Evolutionary conservation across 495 filamentous ascomycete species (phyloP).

Genomic region (Filosporella fistucella): DNA sequence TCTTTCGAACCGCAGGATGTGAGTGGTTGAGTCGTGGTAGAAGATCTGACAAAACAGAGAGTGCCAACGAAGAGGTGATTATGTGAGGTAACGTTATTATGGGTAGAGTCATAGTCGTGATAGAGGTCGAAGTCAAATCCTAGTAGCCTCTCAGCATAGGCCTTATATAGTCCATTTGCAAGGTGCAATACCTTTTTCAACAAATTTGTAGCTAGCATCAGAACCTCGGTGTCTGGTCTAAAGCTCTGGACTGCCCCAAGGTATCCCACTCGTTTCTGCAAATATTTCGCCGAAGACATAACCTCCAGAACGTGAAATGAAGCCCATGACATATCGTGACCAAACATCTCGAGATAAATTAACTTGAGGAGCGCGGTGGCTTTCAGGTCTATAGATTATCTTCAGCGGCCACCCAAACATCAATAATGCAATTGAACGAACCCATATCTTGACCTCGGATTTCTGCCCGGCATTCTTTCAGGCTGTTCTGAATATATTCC

Average conservation of each 20-base stretch:
- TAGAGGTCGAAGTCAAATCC: slow-evolving; percentile 75
- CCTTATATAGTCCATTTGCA: not conserved
- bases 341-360: slow-evolving; percentile 97
- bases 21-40: slow-evolving; percentile 83
- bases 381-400: slow-evolving; percentile 68
- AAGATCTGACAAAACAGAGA: slow-evolving; percentile 81
- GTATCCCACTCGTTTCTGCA: slow-evolving; percentile 93
- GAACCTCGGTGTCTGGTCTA: slow-evolving; percentile 87
- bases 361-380: slow-evolving; percentile 92
- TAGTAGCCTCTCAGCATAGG: slow-evolving; percentile 29
- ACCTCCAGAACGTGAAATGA: slow-evolving; percentile 97
- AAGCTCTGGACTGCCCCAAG: slow-evolving; percentile 97
- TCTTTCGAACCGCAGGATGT: slow-evolving; percentile 80
- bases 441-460: slow-evolving; percentile 90
- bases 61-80: slow-evolving; percentile 82
- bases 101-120: slow-evolving; percentile 76
- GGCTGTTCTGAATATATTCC: slow-evolving; percentile 83
- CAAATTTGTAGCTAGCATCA: slow-evolving; percentile 96
- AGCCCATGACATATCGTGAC: slow-evolving; percentile 99
- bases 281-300: slow-evolving; percentile 92
- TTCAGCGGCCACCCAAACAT: slow-evolving; percentile 17
- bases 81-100: slow-evolving; percentile 86
- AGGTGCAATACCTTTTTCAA: slow-evolving; percentile 75
- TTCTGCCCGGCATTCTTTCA: slow-evolving; percentile 92
- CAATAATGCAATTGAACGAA: slow-evolving; percentile 27